Percentiles rank a stretch among this genome's conserved stretches.
Evolutionary conservation across 2,329 filamentous ascomycete species (phyloP).

Genomic region (Aspergillus amoenus): DNA sequence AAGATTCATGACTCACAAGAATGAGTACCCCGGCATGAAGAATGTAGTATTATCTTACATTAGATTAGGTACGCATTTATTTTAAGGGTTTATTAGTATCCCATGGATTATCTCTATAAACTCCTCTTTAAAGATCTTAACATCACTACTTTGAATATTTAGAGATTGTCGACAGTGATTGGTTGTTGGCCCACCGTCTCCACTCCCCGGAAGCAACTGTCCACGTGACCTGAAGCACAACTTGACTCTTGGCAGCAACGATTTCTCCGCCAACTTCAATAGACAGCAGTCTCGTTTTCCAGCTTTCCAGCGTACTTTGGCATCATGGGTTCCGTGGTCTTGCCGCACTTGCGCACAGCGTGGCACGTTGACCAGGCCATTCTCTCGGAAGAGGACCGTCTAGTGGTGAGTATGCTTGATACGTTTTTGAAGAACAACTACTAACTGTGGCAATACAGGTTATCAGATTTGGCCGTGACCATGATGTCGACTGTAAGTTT

Average conservation of each 20-base stretch:
- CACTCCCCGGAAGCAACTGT: neutral
- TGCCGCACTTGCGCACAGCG: conserved; percentile 85
- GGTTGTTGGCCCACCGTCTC: no score
- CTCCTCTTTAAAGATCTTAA: no score
- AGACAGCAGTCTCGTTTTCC: neutral
- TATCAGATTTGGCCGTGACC: conserved; percentile 89
- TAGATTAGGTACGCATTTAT: no score
- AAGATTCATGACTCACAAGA: no score
- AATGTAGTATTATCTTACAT: no score
- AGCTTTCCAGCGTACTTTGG: neutral
- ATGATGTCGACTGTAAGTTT: conserved; percentile 66
- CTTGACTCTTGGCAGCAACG: neutral
- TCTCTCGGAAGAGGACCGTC: conserved; percentile 82
- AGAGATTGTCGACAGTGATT: no score
- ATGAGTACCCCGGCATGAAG: no score
- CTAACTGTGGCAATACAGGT: conserved; percentile 51
- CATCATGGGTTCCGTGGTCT: conserved; percentile 77
- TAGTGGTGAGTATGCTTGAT: conserved; percentile 41
- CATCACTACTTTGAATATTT: no score
- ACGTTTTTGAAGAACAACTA: neutral
- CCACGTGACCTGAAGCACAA: neutral
- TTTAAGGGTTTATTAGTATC: no score
- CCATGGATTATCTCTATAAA: no score
- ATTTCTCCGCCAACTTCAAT: neutral
- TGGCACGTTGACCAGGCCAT: conserved; percentile 99